Base-by-base conservation (phyloP, 495 filamentous ascomycete genomes). In the Amphirosellinia nigrospora region DNA sequence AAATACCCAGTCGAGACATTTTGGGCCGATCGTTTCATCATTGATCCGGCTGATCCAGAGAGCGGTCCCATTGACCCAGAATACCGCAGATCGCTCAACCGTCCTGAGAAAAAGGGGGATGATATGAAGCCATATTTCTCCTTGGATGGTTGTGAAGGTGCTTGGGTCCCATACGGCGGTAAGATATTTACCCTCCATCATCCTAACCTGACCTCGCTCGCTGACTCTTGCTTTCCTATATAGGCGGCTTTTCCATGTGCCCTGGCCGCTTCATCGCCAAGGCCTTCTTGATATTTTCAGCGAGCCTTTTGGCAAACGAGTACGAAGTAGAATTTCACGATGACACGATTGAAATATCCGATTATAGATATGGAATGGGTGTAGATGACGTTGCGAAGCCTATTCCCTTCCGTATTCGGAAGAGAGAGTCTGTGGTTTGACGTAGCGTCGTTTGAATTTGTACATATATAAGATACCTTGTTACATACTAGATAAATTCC, bases 11-110 rank as follows among this genome's bases (percentile, higher is more conserved):
- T 79, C 16, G 66, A 72, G 28, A 62, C 56, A 2, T 79, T 79
- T 46, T 79, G 77, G 77, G 74, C 74, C 3, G 77, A 79, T 8
- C 36, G 78, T 8, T 79, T 80, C 61, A 45, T 79, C 13, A 46
- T 74, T 28, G 50, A 75, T 43, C 76, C 73, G 2, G 60, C 69
- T 0, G 71, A 75, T 67, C 68, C 71, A 13, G 41, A 43, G n/a
- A 79, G 77, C 58, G 77, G 75, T 21, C 73, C 74, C n/a, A 59
- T 58, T n/a, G 16, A 50, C 8, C 53, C 66, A 13, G 66, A 56
- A 52, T 46, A 19, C 41, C 39, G 52, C 21, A 46, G 11, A 41
- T 41, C 39, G 3, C 43, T 48, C 26, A 48, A 48, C 43, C 41
- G 38, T 21, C 65, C 55, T 15, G 30, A 56, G 19, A 61, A 61